A percentile compares a stretch with the other conserved stretches of the same genome.
Evolutionary conservation across 768 basidiomycete species (phyloP).

Genomic region (Lentinula boryana): DNA sequence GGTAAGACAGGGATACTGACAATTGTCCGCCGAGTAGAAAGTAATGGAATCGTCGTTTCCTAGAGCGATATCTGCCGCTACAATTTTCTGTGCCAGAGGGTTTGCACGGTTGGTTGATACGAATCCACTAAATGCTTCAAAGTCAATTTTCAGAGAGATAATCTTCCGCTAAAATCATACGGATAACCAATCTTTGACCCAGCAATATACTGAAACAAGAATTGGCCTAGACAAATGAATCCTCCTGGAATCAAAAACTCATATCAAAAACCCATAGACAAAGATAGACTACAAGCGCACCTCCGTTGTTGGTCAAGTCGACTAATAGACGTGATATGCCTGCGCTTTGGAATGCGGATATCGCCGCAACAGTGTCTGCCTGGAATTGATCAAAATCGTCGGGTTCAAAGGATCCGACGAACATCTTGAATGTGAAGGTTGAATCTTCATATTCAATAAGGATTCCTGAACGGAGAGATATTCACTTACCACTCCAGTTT

Average conservation of each 20-base stretch:
- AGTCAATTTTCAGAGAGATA: not conserved
- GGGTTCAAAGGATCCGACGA: conserved; percentile 51
- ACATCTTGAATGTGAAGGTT: conserved; percentile 34
- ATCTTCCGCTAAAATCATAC: conserved; percentile 26
- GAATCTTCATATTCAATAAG: not conserved
- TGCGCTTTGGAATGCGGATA: conserved; percentile 37
- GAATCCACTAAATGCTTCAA: conserved; percentile 39
- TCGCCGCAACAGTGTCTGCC: conserved; percentile 37
- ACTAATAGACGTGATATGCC: conserved; percentile 48
- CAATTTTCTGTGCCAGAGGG: conserved; percentile 53
- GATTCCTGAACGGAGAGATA: not conserved
- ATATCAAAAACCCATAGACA: not conserved
- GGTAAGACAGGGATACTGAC: conserved; percentile 23
- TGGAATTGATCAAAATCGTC: conserved; percentile 46
- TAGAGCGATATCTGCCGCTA: conserved; percentile 43
- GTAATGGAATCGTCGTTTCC: conserved; percentile 27
- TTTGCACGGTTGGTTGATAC: conserved; percentile 49
- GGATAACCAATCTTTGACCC: conserved; percentile 44
- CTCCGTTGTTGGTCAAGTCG: conserved; percentile 59
- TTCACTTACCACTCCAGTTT: conserved; percentile 51
- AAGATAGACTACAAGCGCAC: conserved; percentile 22
- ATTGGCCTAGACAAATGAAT: conserved; percentile 55
- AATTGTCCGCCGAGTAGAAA: conserved; percentile 49
- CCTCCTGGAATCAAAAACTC: conserved; percentile 33
- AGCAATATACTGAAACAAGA: conserved; percentile 51